Conservation (phyloP, 2,329 filamentous ascomycete genomes). For the Colletotrichum sp. region DNA sequence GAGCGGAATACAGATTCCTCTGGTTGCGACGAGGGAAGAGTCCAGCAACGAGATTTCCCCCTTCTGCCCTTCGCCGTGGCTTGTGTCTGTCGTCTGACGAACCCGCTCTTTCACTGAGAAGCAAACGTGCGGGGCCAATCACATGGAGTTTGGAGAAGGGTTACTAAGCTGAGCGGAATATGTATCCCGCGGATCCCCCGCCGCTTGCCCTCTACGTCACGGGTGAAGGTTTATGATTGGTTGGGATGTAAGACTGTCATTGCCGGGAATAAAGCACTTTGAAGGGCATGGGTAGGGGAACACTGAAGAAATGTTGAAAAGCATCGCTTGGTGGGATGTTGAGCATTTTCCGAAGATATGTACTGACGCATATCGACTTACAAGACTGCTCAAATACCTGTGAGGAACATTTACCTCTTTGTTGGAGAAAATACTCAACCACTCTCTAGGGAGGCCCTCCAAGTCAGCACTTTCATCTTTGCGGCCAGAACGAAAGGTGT, state of each 20-base stretch:
- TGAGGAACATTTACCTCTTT: not conserved
- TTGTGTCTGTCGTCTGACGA: not conserved
- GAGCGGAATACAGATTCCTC: not conserved
- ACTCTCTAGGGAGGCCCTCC: accelerated
- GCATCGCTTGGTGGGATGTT: not conserved
- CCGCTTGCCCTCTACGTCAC: not conserved
- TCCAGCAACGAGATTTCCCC: not conserved
- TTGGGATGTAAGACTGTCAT: not conserved
- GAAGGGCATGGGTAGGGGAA: not conserved
- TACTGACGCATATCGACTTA: not conserved
- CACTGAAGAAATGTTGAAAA: not conserved
- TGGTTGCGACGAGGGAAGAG: not conserved
- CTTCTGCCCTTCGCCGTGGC: not conserved
- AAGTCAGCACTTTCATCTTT: not conserved
- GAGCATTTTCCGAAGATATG: not conserved
- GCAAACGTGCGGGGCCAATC: not conserved
- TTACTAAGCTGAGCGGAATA: slow-evolving; percentile 4
- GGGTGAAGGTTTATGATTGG: not conserved
- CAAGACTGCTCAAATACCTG: not conserved
- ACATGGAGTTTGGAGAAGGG: not conserved
- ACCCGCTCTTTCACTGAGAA: not conserved
- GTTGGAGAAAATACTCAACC: accelerated
- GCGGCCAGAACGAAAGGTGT: not conserved
- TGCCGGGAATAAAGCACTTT: not conserved
- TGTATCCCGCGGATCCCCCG: not conserved